phyloP scores from a whole-genome alignment of 2,329 filamentous ascomycete species.

The Fusarium pilosicola region DNA sequence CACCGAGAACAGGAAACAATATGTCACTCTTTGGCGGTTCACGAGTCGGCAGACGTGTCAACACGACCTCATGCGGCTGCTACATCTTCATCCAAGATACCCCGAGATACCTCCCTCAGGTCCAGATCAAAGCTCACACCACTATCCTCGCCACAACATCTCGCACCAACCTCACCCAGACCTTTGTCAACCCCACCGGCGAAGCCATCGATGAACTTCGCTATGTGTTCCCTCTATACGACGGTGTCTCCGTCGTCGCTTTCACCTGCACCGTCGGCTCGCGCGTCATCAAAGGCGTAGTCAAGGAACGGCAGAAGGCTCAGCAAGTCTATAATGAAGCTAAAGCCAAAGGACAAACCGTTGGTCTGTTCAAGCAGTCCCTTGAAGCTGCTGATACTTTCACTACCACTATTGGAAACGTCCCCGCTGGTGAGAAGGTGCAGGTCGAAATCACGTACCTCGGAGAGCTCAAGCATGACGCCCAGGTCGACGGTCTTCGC shows the following conservation, averaged over 20 bases:
- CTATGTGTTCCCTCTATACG: slow-evolving; percentile 78
- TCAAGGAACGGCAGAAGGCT: slow-evolving; percentile 73
- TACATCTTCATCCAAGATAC: slow-evolving; percentile 42
- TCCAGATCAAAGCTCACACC: slow-evolving; percentile 67
- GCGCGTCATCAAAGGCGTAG: slow-evolving; percentile 69
- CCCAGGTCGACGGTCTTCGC: slow-evolving; percentile 72
- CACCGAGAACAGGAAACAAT: background rate
- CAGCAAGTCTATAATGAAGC: slow-evolving; percentile 68
- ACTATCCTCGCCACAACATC: slow-evolving; percentile 66
- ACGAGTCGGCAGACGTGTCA: too few relatives aligned
- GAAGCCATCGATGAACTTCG: slow-evolving; percentile 56
- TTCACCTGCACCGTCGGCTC: slow-evolving; percentile 73
- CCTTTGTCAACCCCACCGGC: slow-evolving; percentile 67
- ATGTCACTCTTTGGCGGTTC: slow-evolving; percentile 2
- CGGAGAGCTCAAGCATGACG: slow-evolving; percentile 77
- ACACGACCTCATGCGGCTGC: slow-evolving; percentile 47
- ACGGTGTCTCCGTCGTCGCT: slow-evolving; percentile 74
- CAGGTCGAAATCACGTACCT: slow-evolving; percentile 72
- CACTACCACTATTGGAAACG: slow-evolving; percentile 73
- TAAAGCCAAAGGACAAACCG: slow-evolving; percentile 66
- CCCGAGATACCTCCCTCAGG: slow-evolving; percentile 64
- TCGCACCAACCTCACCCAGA: slow-evolving; percentile 62
- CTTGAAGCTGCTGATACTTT: slow-evolving; percentile 72
- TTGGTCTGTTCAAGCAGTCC: slow-evolving; percentile 73
- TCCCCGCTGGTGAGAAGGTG: slow-evolving; percentile 67